Conservation (phyloP, 352 stramenopile genomes). For the Globisporangium nodosum region DNA sequence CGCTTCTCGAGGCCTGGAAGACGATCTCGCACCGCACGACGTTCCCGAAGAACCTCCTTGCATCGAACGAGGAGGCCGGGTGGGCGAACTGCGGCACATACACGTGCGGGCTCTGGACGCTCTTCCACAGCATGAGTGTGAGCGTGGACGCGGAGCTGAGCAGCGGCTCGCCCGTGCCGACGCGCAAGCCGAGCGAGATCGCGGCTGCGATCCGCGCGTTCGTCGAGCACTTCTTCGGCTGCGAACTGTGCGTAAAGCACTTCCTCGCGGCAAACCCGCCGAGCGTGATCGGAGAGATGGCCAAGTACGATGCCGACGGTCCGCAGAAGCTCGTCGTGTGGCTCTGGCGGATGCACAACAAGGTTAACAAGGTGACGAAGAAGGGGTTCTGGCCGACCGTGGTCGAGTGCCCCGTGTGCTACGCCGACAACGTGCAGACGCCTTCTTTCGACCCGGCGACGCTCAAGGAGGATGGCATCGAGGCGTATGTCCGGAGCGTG, state of each 20-base stretch:
- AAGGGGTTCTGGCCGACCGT: slow-evolving; percentile 63
- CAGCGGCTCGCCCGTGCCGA: slow-evolving; percentile 14
- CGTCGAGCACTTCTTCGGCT: slow-evolving; percentile 80
- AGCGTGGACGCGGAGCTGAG: slow-evolving; percentile 20
- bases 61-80: slow-evolving; percentile 34
- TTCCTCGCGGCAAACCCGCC: slow-evolving; percentile 65
- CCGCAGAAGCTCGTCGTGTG: slow-evolving; percentile 48
- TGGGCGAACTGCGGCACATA: slow-evolving; percentile 69
- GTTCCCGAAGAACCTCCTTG: slow-evolving; percentile 61
- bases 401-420: slow-evolving; percentile 49
- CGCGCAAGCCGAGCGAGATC: slow-evolving; percentile 51
- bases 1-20: slow-evolving; percentile 66
- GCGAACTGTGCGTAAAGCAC: slow-evolving; percentile 67
- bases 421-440: slow-evolving; percentile 37
- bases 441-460: slow-evolving; percentile 38
- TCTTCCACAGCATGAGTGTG: slow-evolving; percentile 77
- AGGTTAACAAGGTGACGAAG: slow-evolving; percentile 70
- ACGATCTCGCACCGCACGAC: slow-evolving; percentile 27
- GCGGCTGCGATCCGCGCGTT: slow-evolving; percentile 62
- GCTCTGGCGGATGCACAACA: slow-evolving; percentile 85
- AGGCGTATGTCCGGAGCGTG: slow-evolving; percentile 42
- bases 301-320: slow-evolving; percentile 27
- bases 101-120: slow-evolving; percentile 76
- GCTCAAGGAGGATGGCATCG: slow-evolving; percentile 49
- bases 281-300: slow-evolving; percentile 40